Conservation (phyloP, 441 rosid species). For the Flueggea neowawraea region DNA sequence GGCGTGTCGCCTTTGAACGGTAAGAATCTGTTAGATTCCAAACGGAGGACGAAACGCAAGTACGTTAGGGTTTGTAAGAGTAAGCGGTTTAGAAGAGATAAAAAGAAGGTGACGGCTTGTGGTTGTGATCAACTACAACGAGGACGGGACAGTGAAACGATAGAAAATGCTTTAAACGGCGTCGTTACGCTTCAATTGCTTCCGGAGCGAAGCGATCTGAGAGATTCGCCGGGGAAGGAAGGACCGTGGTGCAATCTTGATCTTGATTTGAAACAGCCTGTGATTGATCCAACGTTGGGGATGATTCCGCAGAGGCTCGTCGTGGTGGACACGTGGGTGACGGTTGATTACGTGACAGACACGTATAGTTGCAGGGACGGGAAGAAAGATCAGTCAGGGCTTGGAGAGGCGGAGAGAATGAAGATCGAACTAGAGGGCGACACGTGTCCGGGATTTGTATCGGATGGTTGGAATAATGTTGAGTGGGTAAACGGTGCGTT, state of each 20-base stretch:
- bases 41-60: conserved; percentile 22
- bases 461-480: conserved; percentile 60
- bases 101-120: too few relatives aligned
- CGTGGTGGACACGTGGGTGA: conserved; percentile 28
- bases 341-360: conserved; percentile 72
- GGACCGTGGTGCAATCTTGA: too few relatives aligned
- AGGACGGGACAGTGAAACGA: too few relatives aligned
- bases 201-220: too few relatives aligned
- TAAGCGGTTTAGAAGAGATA: not conserved
- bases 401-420: too few relatives aligned
- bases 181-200: too few relatives aligned
- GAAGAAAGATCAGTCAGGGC: conserved; percentile 24
- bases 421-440: conserved; percentile 32
- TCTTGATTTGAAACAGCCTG: too few relatives aligned
- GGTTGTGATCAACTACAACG: too few relatives aligned
- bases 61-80: conserved; percentile 15
- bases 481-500: conserved; percentile 73
- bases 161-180: too few relatives aligned
- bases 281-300: too few relatives aligned
- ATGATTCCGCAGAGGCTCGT: not conserved
- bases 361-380: conserved; percentile 51
- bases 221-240: too few relatives aligned
- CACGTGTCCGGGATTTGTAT: conserved; percentile 74
- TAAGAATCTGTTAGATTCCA: conserved; percentile 29
- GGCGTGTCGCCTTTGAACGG: conserved; percentile 39